These are phyloP conservation scores for Nicotiana tabacum DNA, from an alignment of 257 asterid species.

Conservation along the genomic window DNA sequence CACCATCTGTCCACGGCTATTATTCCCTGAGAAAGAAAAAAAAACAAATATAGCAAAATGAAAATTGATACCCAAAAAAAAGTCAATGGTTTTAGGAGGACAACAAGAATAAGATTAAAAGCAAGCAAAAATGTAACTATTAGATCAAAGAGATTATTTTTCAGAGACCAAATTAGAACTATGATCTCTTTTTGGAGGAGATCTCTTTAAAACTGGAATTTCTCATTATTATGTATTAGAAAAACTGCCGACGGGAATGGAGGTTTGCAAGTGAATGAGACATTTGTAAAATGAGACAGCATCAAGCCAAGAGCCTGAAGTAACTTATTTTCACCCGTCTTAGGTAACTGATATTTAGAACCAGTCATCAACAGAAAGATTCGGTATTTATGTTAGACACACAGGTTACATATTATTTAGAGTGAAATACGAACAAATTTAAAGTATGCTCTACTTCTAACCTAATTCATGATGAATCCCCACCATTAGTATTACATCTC, in stretches of 20 bases:
- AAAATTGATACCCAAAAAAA: neutral
- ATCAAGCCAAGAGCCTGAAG: neutral
- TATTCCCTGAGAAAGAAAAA: conserved; percentile 49
- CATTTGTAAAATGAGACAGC: neutral
- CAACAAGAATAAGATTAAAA: neutral
- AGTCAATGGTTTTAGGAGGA: neutral
- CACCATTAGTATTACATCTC: neutral
- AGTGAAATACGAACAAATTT: neutral
- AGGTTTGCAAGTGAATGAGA: neutral
- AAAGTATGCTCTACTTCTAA: neutral
- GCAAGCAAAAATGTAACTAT: neutral
- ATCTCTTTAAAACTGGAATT: neutral
- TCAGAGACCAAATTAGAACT: neutral
- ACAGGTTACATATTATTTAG: neutral
- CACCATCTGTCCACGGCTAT: conserved; percentile 66
- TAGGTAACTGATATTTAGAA: neutral
- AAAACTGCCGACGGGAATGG: neutral
- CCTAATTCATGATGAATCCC: too few species aligned
- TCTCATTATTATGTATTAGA: neutral
- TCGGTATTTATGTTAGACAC: neutral
- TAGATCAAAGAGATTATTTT: neutral
- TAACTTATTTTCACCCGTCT: neutral
- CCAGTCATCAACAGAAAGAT: neutral
- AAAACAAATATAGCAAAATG: conserved; percentile 1
- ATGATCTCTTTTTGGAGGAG: neutral